A percentile compares a stretch with the other conserved stretches of the same genome.
These are phyloP conservation scores for Podila verticillata DNA, from an alignment of 192 early-diverging fungal genomes.

Conservation along the genomic window DNA sequence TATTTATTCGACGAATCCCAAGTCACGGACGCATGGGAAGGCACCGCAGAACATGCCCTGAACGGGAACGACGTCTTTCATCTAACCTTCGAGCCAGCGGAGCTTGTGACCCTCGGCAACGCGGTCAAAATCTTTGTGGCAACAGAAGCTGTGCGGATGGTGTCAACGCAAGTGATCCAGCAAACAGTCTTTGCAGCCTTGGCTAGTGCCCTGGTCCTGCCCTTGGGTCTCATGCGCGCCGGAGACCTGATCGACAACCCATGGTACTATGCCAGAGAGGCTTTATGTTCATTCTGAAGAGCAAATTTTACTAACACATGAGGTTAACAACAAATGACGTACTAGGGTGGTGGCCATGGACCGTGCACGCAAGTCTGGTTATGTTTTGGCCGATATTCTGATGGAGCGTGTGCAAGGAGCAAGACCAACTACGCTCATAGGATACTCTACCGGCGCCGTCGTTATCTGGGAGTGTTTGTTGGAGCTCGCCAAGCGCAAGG, in stretches of 20 bases:
- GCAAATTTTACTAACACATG: not conserved
- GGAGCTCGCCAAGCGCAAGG: constrained; percentile 56
- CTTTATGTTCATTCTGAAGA: not conserved
- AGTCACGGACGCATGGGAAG: constrained; percentile 56
- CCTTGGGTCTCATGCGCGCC: constrained; percentile 59
- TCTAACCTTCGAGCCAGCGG: constrained; percentile 59
- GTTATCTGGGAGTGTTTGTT: constrained; percentile 66
- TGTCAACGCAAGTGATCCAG: constrained; percentile 57
- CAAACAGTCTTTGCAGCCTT: constrained; percentile 62
- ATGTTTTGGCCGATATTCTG: constrained; percentile 66
- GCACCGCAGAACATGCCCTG: constrained; percentile 35
- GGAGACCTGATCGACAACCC: constrained; percentile 70
- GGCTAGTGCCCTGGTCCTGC: constrained; percentile 61
- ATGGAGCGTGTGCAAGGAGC: constrained; percentile 64
- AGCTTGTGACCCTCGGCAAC: constrained; percentile 55
- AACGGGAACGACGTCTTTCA: constrained; percentile 57
- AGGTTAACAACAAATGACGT: not conserved
- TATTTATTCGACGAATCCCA: constrained; percentile 56
- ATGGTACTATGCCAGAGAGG: constrained; percentile 51
- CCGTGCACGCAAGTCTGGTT: constrained; percentile 62
- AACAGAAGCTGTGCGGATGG: constrained; percentile 58
- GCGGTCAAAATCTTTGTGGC: constrained; percentile 61
- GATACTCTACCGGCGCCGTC: constrained; percentile 63
- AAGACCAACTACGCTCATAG: constrained; percentile 63
- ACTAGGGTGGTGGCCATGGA: constrained; percentile 57